Evolutionary conservation across 345 rosid species (phyloP), one percentile per base, ranked within the genome.

Genomic region (Kernera saxatilis): DNA sequence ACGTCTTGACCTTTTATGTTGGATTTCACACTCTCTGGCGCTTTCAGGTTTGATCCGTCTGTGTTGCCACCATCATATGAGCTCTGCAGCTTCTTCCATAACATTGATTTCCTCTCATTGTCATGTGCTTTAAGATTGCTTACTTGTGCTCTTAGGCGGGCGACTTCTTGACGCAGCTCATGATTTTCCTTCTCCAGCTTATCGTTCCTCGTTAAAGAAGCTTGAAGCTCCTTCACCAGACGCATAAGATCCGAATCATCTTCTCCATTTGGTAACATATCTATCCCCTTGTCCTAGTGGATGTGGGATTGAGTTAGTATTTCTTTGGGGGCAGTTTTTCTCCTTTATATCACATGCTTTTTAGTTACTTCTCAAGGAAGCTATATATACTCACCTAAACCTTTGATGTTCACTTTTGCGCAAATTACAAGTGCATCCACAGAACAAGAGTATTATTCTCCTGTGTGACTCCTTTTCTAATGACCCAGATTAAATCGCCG

Each of bases 31-130:
- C 68, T 68, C 27, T 80, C 84, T 46, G 79, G 23, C 12, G 73
- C 75, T 71, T 84, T 92, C 84, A 77, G 80, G 33, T 36, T 83
- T 60, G 82, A 57, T 6, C 55, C 70, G 7, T 80, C 81, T 27
- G 64, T 23, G 75, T 80, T 69, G 59, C 55, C 36, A 21, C 52
- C 64, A 13, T 88, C 91, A 19, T 71, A 77, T 37, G 89, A 65
- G 73, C 72, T 87, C 74, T 93, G 96, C 57, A 91, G 71, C 82
- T 91, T 91, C 87, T 93, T 91, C 98, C 97, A 89, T 10, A 89
- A 88, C 79, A 84, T 71, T 46, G 94, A 81, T 81, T 85, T 89
- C 67, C 97, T 86, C 81, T 89, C 98, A 50, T 85, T 87, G 48
- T 88, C 98, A 56, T 86, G 91, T 27, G 92, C 91, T 81, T 85